Evolutionary conservation across 345 rosid species (phyloP), one percentile per base, ranked within the genome.

Genomic region (Pelargonium nanum): DNA sequence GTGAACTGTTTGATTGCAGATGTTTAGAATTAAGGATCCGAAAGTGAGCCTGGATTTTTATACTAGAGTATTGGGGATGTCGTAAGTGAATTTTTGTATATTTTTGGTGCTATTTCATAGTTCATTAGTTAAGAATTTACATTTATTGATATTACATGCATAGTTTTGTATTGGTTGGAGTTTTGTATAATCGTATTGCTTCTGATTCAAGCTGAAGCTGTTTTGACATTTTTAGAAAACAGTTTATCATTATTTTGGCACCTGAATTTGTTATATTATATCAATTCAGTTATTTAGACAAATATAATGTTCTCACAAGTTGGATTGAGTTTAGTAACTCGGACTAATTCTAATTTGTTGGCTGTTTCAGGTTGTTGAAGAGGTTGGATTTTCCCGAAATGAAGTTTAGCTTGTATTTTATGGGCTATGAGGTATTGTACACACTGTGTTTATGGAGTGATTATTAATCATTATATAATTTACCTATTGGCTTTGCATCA

Each of bases 1-100:
- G 1, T 34, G 45, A 34, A 7, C 45, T 34, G 12, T 34, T 9
- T 34, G 16, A 23, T 58, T 66, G 64, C 84, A 93, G 97, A 93
- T 93, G 99, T 85, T 71, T 77, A 85, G 97, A 22, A 83, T 89
- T 66, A 93, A 93, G 80, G 97, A 93, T 70, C 99, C 99, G 4
- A 87, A 87, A 75, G 76, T 71, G 34, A 89, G 94, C 71, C 91
- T 89, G 26, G 93, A 89, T 65, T 92, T 89, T 65, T 89, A 89
- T 72, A 80, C 97, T 68, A 91, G 88, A 58, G 86, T 86, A 16
- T 69, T 92, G 80, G 98, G 98, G 70, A 86, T 92, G 98, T 80
- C 93, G 96, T 92, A 82, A 79, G 98, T 78, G 55, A 17, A 21
- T 26, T 19, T 15, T 55, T 32, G 21, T 52, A 17, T 25, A 8